Evolutionary conservation across 2,329 filamentous ascomycete species (phyloP).

Genomic region (Diaporthe longicolla): DNA sequence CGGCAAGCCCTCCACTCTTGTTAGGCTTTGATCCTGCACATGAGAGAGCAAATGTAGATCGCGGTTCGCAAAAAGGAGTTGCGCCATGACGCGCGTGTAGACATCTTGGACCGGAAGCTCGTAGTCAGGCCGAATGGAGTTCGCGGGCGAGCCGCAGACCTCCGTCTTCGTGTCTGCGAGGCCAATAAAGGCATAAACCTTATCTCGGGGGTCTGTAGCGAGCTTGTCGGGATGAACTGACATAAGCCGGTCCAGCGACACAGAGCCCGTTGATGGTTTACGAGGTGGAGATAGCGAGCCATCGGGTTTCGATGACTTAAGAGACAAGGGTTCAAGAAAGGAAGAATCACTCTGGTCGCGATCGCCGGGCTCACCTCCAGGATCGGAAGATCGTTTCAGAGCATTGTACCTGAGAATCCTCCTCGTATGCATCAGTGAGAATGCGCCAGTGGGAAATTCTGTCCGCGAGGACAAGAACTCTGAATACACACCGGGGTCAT

Average conservation of each 20-base stretch:
- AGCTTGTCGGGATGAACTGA: constrained; percentile 29
- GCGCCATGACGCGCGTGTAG: constrained; percentile 8
- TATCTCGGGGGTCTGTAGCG: constrained; percentile 38
- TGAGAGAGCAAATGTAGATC: constrained; percentile 6
- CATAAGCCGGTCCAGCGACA: neutral
- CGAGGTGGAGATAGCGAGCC: neutral
- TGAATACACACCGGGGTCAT: neutral
- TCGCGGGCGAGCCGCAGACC: neutral
- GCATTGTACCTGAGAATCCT: neutral
- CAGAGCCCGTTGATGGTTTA: neutral
- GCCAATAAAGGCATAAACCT: constrained; percentile 42
- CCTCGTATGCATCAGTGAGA: constrained; percentile 15
- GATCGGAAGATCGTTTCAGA: neutral
- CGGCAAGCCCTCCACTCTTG: constrained; percentile 2
- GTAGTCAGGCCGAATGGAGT: constrained; percentile 35
- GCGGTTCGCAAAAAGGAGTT: neutral
- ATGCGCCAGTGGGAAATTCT: neutral
- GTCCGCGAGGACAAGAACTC: constrained; percentile 35
- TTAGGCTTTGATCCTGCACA: constrained; percentile 4
- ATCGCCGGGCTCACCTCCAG: too few relatives aligned
- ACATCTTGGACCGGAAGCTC: constrained; percentile 28
- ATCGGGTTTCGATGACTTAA: neutral
- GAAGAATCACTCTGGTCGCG: neutral
- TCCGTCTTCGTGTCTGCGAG: constrained; percentile 28
- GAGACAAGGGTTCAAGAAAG: neutral